Percentiles rank a stretch among this genome's conserved stretches.
Conservation (phyloP, 2,329 filamentous ascomycete genomes). For the Neodidymelliopsis sp. region DNA sequence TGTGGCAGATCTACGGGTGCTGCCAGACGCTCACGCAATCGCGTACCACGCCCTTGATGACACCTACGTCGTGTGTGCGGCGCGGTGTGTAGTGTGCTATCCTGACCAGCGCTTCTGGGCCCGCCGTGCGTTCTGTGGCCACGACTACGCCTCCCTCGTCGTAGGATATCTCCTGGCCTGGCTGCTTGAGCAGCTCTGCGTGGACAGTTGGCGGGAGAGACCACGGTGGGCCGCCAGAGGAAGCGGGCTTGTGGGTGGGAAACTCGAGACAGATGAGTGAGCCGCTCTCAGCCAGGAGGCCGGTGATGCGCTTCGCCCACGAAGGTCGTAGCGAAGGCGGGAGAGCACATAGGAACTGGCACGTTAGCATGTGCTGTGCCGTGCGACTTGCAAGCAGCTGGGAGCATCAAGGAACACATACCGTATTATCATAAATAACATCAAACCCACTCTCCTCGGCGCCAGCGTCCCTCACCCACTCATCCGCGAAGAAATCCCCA, state of each 20-base stretch:
- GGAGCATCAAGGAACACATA: constrained; percentile 43
- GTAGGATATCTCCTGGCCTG: constrained; percentile 73
- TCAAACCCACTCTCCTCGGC: constrained; percentile 63
- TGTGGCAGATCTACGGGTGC: constrained; percentile 25
- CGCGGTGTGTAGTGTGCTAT: constrained; percentile 64
- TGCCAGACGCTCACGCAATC: constrained; percentile 61
- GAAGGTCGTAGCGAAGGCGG: constrained; percentile 61
- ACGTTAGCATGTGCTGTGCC: constrained; percentile 5
- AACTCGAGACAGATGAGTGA: constrained; percentile 76
- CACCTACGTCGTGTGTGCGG: constrained; percentile 60
- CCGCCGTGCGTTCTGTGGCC: constrained; percentile 54
- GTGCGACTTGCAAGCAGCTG: not conserved
- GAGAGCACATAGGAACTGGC: constrained; percentile 68
- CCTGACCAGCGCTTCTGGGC: constrained; percentile 50
- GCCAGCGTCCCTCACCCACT: constrained; percentile 57
- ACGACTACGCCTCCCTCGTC: constrained; percentile 61
- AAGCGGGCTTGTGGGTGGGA: constrained; percentile 73
- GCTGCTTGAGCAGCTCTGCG: constrained; percentile 72
- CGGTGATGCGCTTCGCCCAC: constrained; percentile 64
- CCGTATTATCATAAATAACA: constrained; percentile 70
- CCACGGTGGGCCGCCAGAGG: constrained; percentile 75
- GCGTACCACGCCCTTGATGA: constrained; percentile 57
- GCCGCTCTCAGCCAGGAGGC: constrained; percentile 61
- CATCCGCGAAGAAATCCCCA: constrained; percentile 73
- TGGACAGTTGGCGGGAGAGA: constrained; percentile 74